Base-by-base conservation (phyloP, 2,329 filamentous ascomycete species). In the Colletotrichum siamense region DNA sequence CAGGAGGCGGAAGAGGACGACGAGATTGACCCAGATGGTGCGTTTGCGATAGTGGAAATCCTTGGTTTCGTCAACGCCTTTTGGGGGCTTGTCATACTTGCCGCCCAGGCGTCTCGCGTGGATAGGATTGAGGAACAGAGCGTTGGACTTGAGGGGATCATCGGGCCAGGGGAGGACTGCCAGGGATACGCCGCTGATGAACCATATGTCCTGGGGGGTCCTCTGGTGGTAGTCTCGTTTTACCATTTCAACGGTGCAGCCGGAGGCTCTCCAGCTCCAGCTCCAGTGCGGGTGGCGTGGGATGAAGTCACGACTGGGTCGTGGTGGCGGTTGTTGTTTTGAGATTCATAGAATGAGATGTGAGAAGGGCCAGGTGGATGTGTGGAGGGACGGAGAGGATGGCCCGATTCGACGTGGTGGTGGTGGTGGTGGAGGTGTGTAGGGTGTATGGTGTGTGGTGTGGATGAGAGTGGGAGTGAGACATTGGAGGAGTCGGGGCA, bases 1-100 rank as follows among this genome's bases (percentile, higher is more conserved):
- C 5, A 69, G 5, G 18, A 76, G 36, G 18, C 73, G 69, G n/a
- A 76, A 76, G 6, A 76, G 64, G 8, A 76, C n/a, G 32, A 76
- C 57, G 16, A 73, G 73, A 22, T 76, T 76, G n/a, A 61, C 8
- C 12, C 34, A 64, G 24, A 73, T 30, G 64, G 69, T 63, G 8
- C 26, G 55, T 22, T 76, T 71, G 28, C 70, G 70, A 70, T 32
- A 24, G 9, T 16, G 8, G 30, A 26, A 39, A 12, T 26, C 34
- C n/a, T 15, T 10, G 63, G 9, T 24, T 15, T 36, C 59, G 34
- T 26, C 28, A n/a, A 3, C 32, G 13, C 15, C 22, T 10, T 28
- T 13, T 8, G 15, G 55, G 34, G 39, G 34, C 24, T 34, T 13
- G 8, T 44, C 26, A 24, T 10, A 16, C 10, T 49, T 22, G 39